Conservation (phyloP, 2,329 filamentous ascomycete genomes). For the Pleochaeta shiraiana region DNA sequence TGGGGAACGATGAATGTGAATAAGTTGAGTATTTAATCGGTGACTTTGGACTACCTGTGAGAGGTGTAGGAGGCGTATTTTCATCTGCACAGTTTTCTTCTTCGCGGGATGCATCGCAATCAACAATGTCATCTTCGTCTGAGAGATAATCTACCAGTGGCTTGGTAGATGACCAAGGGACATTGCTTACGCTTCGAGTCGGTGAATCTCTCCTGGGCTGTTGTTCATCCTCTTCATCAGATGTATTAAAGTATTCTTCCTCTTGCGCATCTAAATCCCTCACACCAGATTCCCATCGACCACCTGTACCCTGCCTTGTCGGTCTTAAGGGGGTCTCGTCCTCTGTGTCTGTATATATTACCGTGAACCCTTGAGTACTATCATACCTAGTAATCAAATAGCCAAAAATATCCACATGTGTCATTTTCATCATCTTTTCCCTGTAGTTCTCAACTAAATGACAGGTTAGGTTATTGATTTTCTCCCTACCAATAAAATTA, state of each 20-base stretch:
- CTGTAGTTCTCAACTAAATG: conserved; percentile 72
- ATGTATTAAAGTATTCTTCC: conserved; percentile 85
- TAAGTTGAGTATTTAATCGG: not conserved
- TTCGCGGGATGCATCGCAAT: conserved; percentile 24
- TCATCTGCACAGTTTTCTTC: conserved; percentile 8
- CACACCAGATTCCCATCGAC: conserved; percentile 39
- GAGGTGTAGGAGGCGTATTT: conserved; percentile 10
- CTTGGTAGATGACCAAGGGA: conserved; percentile 38
- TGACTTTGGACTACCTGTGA: not conserved
- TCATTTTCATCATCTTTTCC: conserved; percentile 51
- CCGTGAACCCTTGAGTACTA: conserved; percentile 45
- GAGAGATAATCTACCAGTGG: conserved; percentile 83
- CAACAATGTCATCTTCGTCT: conserved; percentile 63
- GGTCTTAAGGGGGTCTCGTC: conserved; percentile 26
- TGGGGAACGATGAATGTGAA: conserved; percentile 12
- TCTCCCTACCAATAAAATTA: conserved; percentile 67
- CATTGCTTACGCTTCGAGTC: conserved; percentile 27
- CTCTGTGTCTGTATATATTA: conserved; percentile 49
- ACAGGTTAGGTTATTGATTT: conserved; percentile 57
- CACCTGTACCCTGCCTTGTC: conserved; percentile 30
- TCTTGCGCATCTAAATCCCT: conserved; percentile 71
- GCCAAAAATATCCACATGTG: conserved; percentile 69
- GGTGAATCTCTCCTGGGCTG: conserved; percentile 13
- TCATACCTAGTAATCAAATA: conserved; percentile 59
- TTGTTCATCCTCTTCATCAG: conserved; percentile 62